Evolutionary conservation across 2,329 filamentous ascomycete genomes (phyloP), one percentile per base, ranked within the genome.

Genomic region (Fusarium pininemorale): DNA sequence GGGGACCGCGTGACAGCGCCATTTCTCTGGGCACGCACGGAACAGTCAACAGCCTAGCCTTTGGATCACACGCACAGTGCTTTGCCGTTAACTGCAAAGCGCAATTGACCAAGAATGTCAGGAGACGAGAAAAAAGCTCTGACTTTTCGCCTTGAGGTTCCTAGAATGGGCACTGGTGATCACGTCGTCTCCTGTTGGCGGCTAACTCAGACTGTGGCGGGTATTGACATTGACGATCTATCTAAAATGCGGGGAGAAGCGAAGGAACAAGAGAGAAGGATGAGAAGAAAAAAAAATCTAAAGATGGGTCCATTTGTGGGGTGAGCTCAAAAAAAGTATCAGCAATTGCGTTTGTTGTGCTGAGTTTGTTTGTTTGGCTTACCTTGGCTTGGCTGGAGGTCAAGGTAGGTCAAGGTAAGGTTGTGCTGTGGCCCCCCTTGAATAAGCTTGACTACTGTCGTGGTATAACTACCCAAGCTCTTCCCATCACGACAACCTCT

Each of bases 41-140:
- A 53, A 53, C 50, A 50, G 42, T 11, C 24, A 37, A 53, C 50
- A 50, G 42, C 13, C 24, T 41, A 50, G 42, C 13, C 24, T 41
- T n/a, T 18, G 60, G 65, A 78, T 78, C 76, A 78, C 76, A 78
- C 67, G 76, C 63, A 48, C 67, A 54, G 57, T 37, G 51, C 37
- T 66, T 66, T 78, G 75, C 76, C 76, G 71, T 78, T 77, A 77
- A 78, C 75, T 78, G 76, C 75, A 77, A 78, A 77, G 76, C 75
- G 76, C 37, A 32, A 37, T 39, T 63, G 45, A 20, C 55, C 13
- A 41, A 39, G 32, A 28, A 30, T 48, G 51, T 68, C 72, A 59
- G 45, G 50, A 68, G 66, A 73, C 54, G 56, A 30, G 35, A 26
- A 26, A 30, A 32, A 47, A 44, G 14, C 48, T 35, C 47, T 55